phyloP scores from a whole-genome alignment of 805 yeast species.

The Ogataea salicorniae region DNA sequence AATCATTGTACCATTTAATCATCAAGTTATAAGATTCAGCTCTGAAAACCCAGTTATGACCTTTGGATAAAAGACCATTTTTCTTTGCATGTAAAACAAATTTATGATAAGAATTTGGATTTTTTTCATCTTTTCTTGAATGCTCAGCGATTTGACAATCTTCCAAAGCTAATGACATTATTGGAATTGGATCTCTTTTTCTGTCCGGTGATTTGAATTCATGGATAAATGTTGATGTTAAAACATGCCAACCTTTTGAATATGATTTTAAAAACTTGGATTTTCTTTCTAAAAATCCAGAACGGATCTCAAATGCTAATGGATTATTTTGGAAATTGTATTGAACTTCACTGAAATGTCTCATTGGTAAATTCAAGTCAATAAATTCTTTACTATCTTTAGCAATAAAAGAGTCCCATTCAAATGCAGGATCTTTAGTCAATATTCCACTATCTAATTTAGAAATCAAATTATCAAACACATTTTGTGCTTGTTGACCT shows the following conservation, averaged over 20 bases:
- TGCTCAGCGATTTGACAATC: constrained; percentile 82
- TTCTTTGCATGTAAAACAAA: constrained; percentile 76
- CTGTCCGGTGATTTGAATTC: constrained; percentile 85
- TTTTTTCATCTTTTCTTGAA: constrained; percentile 60
- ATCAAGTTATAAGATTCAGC: constrained; percentile 76
- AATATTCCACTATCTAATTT: constrained; percentile 65
- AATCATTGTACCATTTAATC: constrained; percentile 81
- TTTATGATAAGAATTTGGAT: constrained; percentile 54
- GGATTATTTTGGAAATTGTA: constrained; percentile 70
- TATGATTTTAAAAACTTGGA: constrained; percentile 91
- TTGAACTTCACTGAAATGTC: constrained; percentile 54
- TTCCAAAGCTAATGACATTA: constrained; percentile 74
- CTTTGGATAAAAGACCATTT: constrained; percentile 67
- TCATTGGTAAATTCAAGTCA: constrained; percentile 53
- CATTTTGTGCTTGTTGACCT: constrained; percentile 68
- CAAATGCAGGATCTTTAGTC: constrained; percentile 71
- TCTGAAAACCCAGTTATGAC: constrained; percentile 93
- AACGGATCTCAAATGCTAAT: constrained; percentile 59
- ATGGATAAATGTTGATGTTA: constrained; percentile 83
- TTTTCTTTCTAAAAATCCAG: constrained; percentile 82
- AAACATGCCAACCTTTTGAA: constrained; percentile 83
- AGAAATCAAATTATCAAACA: constrained; percentile 61
- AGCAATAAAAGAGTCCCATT: constrained; percentile 82
- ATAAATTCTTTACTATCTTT: constrained; percentile 64
- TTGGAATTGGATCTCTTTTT: constrained; percentile 73